These are phyloP conservation scores for Canavalia ensiformis DNA, from an alignment of 306 rosid species.

Conservation along the genomic window DNA sequence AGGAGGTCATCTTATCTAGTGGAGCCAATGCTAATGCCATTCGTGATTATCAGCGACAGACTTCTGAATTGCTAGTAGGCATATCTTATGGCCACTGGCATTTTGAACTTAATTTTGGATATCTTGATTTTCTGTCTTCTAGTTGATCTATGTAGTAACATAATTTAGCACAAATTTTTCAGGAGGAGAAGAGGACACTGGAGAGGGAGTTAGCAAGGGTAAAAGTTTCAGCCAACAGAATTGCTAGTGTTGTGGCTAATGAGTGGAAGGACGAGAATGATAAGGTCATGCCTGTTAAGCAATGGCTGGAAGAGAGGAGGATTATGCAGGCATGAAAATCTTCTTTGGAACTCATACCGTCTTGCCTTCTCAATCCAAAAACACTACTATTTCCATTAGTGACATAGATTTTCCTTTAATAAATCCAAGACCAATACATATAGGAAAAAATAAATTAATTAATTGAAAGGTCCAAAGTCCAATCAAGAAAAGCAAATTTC, in stretches of 20 bases:
- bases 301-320: slow-evolving; percentile 95
- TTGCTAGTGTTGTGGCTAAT: slow-evolving; percentile 86
- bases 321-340: slow-evolving; percentile 65
- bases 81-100: not conserved
- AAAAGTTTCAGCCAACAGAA: slow-evolving; percentile 83
- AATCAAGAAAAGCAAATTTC: slow-evolving; percentile 19
- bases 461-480: not conserved
- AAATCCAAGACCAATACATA: not conserved
- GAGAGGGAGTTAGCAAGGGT: slow-evolving; percentile 92
- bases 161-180: slow-evolving; percentile 41
- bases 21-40: slow-evolving; percentile 78
- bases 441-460: not conserved
- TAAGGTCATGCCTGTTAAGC: slow-evolving; percentile 93
- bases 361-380: slow-evolving; percentile 23
- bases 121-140: not conserved
- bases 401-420: not conserved
- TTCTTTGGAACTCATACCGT: not conserved
- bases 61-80: slow-evolving; percentile 74
- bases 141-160: slow-evolving; percentile 43
- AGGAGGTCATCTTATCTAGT: slow-evolving; percentile 83
- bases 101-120: slow-evolving; percentile 12
- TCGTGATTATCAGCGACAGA: slow-evolving; percentile 82
- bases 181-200: slow-evolving; percentile 93
- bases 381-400: not conserved
- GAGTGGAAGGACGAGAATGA: slow-evolving; percentile 97